Base-by-base conservation (phyloP, 352 stramenopile genomes). In the Globisporangium nodosum region DNA sequence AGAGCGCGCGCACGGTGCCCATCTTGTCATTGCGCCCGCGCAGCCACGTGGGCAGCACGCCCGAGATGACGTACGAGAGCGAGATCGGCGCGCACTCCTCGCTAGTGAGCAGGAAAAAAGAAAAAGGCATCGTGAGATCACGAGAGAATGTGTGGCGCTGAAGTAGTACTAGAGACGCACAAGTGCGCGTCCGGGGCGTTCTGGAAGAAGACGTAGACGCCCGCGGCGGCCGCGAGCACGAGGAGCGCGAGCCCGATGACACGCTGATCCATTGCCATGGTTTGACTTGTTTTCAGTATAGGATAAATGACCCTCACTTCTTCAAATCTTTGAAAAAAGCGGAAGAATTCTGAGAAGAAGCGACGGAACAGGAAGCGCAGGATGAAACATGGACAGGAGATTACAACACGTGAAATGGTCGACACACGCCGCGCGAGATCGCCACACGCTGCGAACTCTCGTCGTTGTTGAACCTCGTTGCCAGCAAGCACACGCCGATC, bases 1-100 rank as follows among this genome's bases (percentile, higher is more conserved):
- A 94, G 0, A 94, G 67, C 1, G 78, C 78, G 35, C 84, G 70
- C 3, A 92, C 85, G 6, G 85, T 94, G 30, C 81, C 85, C 70
- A 94, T 85, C 61, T 90, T 91, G 70, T 94, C 82, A 61, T 94
- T 84, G 52, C 82, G 82, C 3, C 85, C 85, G 60, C 87, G 81
- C 5, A 94, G 43, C 79, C 81, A 92, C 33, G 68, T 92, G 3
- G 85, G 85, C 21, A 94, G 62, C 60, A 94, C 85, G 21, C 85
- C 85, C 21, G 65, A 70, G 53, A 94, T 83, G 48, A 94, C 77
- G 54, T 90, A 94, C 20, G 69, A 69, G 40, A 94, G 62, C 45
- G 82, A 92, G 61, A 92, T 92, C 35, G 68, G 64, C 54, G 76
- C 69, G 57, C 82, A 92, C 49, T 89, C 78, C 35, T 70, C 45